These are phyloP conservation scores for Botrytis byssoidea DNA, from an alignment of 2,329 filamentous ascomycete genomes.

Conservation along the genomic window DNA sequence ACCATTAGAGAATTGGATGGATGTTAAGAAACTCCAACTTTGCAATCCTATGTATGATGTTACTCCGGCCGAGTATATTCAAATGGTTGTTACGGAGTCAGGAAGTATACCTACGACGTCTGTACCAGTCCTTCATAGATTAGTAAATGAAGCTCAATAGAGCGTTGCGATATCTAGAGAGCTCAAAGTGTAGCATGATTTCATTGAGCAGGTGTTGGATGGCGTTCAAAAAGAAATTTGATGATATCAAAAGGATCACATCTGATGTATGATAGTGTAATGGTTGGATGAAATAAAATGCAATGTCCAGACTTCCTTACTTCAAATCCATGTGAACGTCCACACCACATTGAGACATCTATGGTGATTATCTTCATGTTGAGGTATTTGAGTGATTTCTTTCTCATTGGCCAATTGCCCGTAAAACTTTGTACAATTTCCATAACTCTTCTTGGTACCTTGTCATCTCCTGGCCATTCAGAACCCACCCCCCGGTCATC, in stretches of 20 bases:
- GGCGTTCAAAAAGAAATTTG: conserved; percentile 5
- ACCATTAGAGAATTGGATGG: conserved; percentile 52
- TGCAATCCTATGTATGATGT: conserved; percentile 86
- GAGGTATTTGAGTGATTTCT: not conserved
- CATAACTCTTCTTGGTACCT: not conserved
- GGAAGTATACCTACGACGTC: conserved; percentile 83
- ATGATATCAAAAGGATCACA: conserved; percentile 12
- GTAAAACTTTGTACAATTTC: conserved; percentile 16
- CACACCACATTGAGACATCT: not conserved
- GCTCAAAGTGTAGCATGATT: not conserved
- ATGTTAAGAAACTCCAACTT: conserved; percentile 59
- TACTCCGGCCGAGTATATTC: conserved; percentile 81
- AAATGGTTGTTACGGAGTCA: conserved; percentile 87
- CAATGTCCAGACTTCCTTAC: not conserved
- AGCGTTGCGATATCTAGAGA: not conserved
- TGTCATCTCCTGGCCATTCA: not conserved
- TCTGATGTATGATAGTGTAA: conserved; percentile 28
- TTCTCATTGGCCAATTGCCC: conserved; percentile 5
- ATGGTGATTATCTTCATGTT: not conserved
- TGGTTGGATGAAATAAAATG: conserved; percentile 8
- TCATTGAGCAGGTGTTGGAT: not conserved
- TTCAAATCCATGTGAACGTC: not conserved
- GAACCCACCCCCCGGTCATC: not conserved
- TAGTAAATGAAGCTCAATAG: conserved; percentile 46
- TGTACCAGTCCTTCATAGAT: conserved; percentile 70